These are phyloP conservation scores for Cercospora beticola DNA, from an alignment of 2,329 filamentous ascomycete genomes.

Conservation along the genomic window DNA sequence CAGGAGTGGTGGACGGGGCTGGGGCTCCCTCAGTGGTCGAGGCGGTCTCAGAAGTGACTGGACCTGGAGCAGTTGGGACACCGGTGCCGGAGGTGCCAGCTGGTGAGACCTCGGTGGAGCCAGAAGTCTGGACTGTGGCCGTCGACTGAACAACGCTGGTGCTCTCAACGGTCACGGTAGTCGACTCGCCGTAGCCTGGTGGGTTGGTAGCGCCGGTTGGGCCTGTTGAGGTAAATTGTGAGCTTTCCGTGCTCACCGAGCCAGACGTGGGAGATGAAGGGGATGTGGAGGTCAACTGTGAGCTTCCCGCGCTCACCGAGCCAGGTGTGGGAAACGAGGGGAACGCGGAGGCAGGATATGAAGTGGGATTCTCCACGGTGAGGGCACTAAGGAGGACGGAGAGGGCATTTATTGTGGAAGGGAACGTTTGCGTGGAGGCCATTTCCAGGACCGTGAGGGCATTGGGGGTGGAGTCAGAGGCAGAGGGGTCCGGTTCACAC, in stretches of 20 bases:
- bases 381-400: conserved; percentile 24
- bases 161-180: conserved; percentile 3
- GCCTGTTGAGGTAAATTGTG: conserved; percentile 23
- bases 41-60: conserved; percentile 12
- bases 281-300: conserved; percentile 19
- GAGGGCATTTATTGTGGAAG: conserved; percentile 22
- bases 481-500: conserved; percentile 18
- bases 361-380: conserved; percentile 10
- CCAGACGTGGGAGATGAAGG: conserved; percentile 9
- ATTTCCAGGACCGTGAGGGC: conserved; percentile 26
- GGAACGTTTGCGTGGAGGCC: conserved; percentile 17
- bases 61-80: conserved; percentile 15
- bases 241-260: conserved; percentile 22
- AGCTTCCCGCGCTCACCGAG: conserved; percentile 24
- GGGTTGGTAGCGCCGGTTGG: conserved; percentile 10
- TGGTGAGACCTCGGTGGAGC: conserved; percentile 16
- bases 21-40: conserved; percentile 15
- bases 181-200: conserved; percentile 7
- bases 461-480: conserved; percentile 16
- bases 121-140: conserved; percentile 4
- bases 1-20: conserved; percentile 5
- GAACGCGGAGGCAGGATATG: conserved; percentile 16
- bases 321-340: conserved; percentile 14
- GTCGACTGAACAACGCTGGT: conserved; percentile 18
- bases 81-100: conserved; percentile 14